A percentile compares a stretch with the other conserved stretches of the same genome.
phyloP scores from a whole-genome alignment of 176 grass and related monocot genomes.

The Saccharum officinarum region DNA sequence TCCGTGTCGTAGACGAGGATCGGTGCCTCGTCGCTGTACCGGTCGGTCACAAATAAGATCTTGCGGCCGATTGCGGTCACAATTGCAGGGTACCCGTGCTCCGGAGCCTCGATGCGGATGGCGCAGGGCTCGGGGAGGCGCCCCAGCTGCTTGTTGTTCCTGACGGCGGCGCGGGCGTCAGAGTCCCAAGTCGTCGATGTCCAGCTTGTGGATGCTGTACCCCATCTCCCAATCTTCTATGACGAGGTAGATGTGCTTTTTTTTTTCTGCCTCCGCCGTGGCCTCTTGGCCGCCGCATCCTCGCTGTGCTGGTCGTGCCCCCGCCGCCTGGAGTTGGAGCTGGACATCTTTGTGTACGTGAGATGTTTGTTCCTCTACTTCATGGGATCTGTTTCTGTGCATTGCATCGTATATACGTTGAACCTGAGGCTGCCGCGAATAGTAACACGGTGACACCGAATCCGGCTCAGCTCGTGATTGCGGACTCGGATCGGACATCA shows the following conservation, averaged over 20 bases:
- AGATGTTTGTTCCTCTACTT: neutral
- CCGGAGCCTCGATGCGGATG: neutral
- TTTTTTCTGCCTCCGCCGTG: neutral
- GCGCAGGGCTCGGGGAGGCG: neutral
- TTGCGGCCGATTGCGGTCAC: neutral
- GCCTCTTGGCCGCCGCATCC: neutral
- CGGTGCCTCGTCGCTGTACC: neutral
- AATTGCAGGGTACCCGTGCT: neutral
- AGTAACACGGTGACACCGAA: too few species aligned
- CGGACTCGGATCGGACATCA: too few species aligned
- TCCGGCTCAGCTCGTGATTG: too few species aligned
- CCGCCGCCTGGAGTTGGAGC: neutral
- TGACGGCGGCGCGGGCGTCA: neutral
- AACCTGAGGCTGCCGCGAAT: too few species aligned
- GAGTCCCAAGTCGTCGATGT: neutral
- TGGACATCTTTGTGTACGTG: neutral
- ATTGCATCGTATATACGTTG: neutral
- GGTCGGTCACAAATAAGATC: neutral
- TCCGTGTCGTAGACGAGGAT: slow-evolving; percentile 22
- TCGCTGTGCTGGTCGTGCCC: neutral
- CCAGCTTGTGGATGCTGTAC: slow-evolving; percentile 16
- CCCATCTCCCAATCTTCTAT: neutral
- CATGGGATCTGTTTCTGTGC: too few species aligned
- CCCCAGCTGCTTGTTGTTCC: neutral
- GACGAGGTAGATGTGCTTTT: slow-evolving; percentile 16